Conservation (phyloP, 2,329 filamentous ascomycete genomes). For the Colletotrichum falcatum region DNA sequence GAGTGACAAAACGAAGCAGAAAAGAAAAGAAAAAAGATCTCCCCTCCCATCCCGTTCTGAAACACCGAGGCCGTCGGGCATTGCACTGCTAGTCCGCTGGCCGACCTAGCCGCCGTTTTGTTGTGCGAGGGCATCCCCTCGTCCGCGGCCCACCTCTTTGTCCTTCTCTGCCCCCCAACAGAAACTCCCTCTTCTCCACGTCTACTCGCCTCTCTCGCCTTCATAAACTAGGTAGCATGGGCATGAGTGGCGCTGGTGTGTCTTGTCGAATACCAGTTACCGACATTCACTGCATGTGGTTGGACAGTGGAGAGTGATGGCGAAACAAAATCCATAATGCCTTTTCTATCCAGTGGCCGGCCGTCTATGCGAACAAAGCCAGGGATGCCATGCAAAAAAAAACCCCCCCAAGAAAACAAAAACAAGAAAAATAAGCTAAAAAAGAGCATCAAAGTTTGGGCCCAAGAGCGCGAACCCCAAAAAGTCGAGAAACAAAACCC, state of each 20-base stretch:
- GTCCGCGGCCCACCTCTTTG: background rate
- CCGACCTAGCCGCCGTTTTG: constrained; percentile 2
- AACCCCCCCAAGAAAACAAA: background rate
- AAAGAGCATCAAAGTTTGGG: background rate
- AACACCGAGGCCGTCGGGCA: constrained; percentile 3
- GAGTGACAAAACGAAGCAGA: fast-evolving
- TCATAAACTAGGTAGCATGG: constrained; percentile 7
- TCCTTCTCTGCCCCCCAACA: background rate
- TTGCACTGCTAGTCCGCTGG: background rate
- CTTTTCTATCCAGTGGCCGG: constrained; percentile 38
- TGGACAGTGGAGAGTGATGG: background rate
- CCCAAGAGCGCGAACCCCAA: constrained; percentile 1
- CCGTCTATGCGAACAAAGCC: constrained; percentile 32
- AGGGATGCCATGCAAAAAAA: constrained; percentile 33
- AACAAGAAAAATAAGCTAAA: background rate
- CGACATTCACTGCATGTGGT: background rate
- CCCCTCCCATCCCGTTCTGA: background rate
- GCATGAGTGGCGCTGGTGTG: background rate
- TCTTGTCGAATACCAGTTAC: background rate
- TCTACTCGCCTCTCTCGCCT: background rate
- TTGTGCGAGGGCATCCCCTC: constrained; percentile 26
- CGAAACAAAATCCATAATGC: constrained; percentile 34
- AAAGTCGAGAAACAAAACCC: background rate
- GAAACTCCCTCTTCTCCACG: background rate
- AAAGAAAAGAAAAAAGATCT: background rate